These are phyloP conservation scores for Aureobasidium leucospermi DNA, from an alignment of 2,329 filamentous ascomycete genomes.

Conservation along the genomic window DNA sequence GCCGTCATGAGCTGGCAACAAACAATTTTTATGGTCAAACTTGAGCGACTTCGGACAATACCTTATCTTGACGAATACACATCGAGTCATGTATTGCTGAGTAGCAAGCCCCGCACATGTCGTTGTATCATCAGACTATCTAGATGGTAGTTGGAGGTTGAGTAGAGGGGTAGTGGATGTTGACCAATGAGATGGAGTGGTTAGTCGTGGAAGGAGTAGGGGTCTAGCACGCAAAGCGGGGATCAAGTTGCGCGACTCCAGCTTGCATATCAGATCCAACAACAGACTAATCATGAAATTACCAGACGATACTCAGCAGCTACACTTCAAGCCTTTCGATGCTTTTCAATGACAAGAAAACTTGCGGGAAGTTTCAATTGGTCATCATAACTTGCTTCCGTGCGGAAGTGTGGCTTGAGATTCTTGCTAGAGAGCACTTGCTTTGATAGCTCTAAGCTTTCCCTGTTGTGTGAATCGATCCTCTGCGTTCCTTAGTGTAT, in stretches of 20 bases:
- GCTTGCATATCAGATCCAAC: not conserved
- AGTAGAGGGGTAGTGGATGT: not conserved
- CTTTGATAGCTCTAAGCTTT: not conserved
- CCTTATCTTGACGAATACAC: not conserved
- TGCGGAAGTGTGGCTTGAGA: too few species aligned
- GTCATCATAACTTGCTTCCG: too few species aligned
- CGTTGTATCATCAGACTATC: not conserved
- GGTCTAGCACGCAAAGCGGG: slow-evolving; percentile 9
- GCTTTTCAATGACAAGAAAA: not conserved
- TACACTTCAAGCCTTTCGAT: too few species aligned
- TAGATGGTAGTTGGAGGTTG: not conserved
- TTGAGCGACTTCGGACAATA: not conserved
- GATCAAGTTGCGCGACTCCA: slow-evolving; percentile 5
- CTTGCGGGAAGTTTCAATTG: not conserved
- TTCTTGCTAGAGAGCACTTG: not conserved
- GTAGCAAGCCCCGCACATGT: not conserved
- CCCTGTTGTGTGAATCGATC: not conserved
- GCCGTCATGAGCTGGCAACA: not conserved
- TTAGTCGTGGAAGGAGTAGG: not conserved
- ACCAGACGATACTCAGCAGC: too few species aligned
- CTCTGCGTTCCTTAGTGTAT: not conserved
- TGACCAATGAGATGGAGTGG: not conserved
- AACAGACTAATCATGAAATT: not conserved
- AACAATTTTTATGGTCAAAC: not conserved
- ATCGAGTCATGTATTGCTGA: slow-evolving; percentile 3